These are phyloP conservation scores for Neurospora discreta DNA, from an alignment of 495 filamentous ascomycete genomes.

Conservation along the genomic window DNA sequence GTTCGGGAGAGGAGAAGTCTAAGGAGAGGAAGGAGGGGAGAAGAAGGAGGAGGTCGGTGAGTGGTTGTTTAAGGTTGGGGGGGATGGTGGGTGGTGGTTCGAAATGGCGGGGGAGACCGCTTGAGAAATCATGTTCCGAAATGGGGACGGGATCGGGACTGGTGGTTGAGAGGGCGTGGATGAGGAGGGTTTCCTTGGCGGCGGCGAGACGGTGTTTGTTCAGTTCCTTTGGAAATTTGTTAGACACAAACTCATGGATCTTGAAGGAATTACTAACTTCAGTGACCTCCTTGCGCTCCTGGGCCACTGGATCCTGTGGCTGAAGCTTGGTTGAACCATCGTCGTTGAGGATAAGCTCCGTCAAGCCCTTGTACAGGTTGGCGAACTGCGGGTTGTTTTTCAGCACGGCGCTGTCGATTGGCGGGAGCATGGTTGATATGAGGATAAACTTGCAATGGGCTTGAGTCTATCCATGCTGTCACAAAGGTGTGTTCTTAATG, in stretches of 20 bases:
- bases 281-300: conserved; percentile 39
- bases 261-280: conserved; percentile 29
- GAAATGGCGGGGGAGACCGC: not conserved
- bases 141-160: not conserved
- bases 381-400: conserved; percentile 55
- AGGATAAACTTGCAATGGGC: too few species aligned
- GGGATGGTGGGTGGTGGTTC: not conserved
- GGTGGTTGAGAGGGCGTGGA: conserved; percentile 23
- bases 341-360: conserved; percentile 44
- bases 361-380: conserved; percentile 48
- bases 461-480: not conserved
- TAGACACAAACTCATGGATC: not conserved
- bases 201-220: conserved; percentile 27
- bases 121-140: not conserved
- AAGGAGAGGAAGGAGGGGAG: not conserved
- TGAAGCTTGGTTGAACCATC: conserved; percentile 47
- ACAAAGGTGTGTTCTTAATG: too few species aligned
- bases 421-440: conserved; percentile 47
- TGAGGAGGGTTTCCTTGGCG: conserved; percentile 29
- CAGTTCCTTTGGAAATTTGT: conserved; percentile 23
- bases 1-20: not conserved
- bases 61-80: not conserved
- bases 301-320: conserved; percentile 34
- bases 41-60: not conserved
- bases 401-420: conserved; percentile 50